These are phyloP conservation scores for Kazachstania taianensis DNA, from an alignment of 805 yeast genomes.

Conservation along the genomic window DNA sequence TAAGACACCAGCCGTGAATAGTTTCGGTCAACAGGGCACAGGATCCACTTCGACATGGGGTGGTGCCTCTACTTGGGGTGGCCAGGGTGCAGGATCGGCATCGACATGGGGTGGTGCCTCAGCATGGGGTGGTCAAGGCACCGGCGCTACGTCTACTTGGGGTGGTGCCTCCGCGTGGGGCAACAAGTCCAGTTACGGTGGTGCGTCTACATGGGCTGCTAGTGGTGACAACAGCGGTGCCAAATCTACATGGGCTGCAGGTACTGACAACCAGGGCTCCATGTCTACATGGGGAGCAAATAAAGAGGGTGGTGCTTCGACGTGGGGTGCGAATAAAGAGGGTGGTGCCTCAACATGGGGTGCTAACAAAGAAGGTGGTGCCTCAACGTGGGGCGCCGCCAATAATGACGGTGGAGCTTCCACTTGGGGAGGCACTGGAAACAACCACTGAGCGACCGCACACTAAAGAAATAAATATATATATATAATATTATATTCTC, in stretches of 20 bases:
- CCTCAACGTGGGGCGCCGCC: background rate
- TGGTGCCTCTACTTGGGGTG: constrained; percentile 39
- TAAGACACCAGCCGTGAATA: constrained; percentile 33
- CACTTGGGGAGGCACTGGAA: too few relatives aligned
- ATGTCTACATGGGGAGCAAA: constrained; percentile 28
- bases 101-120: constrained; percentile 37
- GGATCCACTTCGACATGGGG: constrained; percentile 35
- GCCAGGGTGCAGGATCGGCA: constrained; percentile 31
- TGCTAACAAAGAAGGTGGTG: constrained; percentile 4
- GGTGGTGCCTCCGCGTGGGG: constrained; percentile 35
- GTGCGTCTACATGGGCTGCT: constrained; percentile 36
- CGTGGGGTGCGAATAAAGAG: constrained; percentile 29
- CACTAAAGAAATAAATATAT: too few relatives aligned
- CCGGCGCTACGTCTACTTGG: constrained; percentile 31
- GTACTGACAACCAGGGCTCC: constrained; percentile 25
- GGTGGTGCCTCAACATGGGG: constrained; percentile 29
- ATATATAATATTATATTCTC: too few relatives aligned
- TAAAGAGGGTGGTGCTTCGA: constrained; percentile 33
- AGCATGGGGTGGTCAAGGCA: constrained; percentile 34
- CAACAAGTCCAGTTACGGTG: constrained; percentile 31
- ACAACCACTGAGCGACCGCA: too few relatives aligned
- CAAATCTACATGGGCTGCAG: constrained; percentile 33
- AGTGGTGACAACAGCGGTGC: constrained; percentile 25
- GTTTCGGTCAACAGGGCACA: constrained; percentile 27
- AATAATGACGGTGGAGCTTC: too few relatives aligned